Base-by-base conservation (phyloP, 2,329 filamentous ascomycete species). In the Sclerotinia minor region DNA sequence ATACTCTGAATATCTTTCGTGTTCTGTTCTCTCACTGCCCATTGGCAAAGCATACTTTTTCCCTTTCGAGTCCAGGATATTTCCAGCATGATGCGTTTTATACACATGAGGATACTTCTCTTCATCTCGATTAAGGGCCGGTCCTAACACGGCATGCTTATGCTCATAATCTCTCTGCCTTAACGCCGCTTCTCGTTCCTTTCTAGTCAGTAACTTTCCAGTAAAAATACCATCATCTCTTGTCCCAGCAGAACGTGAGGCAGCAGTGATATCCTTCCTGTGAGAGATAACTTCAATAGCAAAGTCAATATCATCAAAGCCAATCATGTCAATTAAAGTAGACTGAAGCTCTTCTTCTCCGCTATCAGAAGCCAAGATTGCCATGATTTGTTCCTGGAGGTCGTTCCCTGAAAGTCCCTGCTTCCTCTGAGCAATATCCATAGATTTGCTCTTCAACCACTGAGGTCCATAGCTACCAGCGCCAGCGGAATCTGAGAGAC, bases 41-140 rank as follows among this genome's bases (percentile, higher is more conserved):
- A 86, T 75, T 0, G 95, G 95, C 24, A 99, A 81, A 1, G 86
- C 89, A 74, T 96, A 99, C 76, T 91, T 93, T 75, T 88, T 89
- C 1, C 95, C 95, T 61, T 89, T 85, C 29, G 88, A 81, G 68
- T 91, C 95, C 49, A 99, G 81, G 0, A 89, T 92, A 77, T 98
- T 98, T 1, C 95, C 92, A 3, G 94, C 91, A 69, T 88, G 87
- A 76, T 96, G 90, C 2, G 86, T 79, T 73, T 90, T 92, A 80
- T 97, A 99, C 0, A 99, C 92, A 77, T 99, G 95, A 1, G 96
- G 96, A 77, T 99, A 99, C 57, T 91, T 84, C 5, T 89, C 85
- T 65, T 89, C 91, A 69, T 88, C 81, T 59, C 88, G 88, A 65
- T 89, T 83, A 69, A 92, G 85, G n/a, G 87, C 88, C 0, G 91